phyloP scores from a whole-genome alignment of 805 yeast genomes.

The Metschnikowia bowlesiae region DNA sequence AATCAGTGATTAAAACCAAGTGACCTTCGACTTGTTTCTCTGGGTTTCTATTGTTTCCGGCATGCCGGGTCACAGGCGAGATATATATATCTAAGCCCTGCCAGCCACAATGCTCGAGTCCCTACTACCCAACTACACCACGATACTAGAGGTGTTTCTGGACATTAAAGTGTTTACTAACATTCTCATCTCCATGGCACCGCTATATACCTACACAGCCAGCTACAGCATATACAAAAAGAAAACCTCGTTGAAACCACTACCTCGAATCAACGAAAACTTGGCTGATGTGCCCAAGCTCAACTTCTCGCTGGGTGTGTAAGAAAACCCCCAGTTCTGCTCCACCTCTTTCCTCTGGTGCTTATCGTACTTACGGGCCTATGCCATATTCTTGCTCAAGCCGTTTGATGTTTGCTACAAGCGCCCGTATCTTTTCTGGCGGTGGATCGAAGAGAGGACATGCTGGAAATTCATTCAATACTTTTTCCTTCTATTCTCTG shows the following conservation, averaged over 20 bases:
- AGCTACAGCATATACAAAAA: conserved; percentile 60
- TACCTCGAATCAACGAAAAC: conserved; percentile 28
- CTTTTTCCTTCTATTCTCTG: conserved; percentile 40
- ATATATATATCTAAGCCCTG: neutral
- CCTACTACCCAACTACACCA: conserved; percentile 19
- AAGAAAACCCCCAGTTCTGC: conserved; percentile 9
- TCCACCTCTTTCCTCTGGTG: conserved; percentile 4
- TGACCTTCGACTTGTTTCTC: too few relatives aligned
- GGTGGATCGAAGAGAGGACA: conserved; percentile 59
- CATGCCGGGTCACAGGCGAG: too few relatives aligned
- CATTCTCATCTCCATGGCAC: conserved; percentile 71
- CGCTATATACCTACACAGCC: conserved; percentile 80
- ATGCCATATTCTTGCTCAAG: conserved; percentile 36
- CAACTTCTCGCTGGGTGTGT: conserved; percentile 6
- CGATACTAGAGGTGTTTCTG: conserved; percentile 24
- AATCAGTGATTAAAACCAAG: too few relatives aligned
- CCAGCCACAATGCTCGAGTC: conserved; percentile 10
- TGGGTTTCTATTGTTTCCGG: too few relatives aligned
- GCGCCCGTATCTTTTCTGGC: conserved; percentile 76
- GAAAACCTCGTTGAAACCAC: conserved; percentile 41
- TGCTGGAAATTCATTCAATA: conserved; percentile 61
- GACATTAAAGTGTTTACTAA: conserved; percentile 53
- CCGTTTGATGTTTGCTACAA: conserved; percentile 67
- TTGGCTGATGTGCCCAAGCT: conserved; percentile 15
- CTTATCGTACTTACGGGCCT: conserved; percentile 11